These are phyloP conservation scores for Stachybotrys elegans DNA, from an alignment of 2,329 filamentous ascomycete genomes.

Conservation along the genomic window DNA sequence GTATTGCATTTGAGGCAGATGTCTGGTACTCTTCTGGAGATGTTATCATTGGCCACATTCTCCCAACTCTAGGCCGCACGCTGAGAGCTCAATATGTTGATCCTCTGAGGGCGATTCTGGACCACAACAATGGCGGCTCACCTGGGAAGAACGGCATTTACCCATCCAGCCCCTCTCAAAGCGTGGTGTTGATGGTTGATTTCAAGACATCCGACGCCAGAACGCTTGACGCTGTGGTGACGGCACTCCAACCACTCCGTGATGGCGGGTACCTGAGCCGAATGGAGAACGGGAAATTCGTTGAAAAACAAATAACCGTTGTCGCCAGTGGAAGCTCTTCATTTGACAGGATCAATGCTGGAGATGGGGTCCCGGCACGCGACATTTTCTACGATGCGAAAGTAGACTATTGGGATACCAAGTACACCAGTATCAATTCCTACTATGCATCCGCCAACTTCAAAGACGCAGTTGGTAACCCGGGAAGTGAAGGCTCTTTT, in stretches of 20 bases:
- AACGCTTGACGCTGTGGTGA: conserved; percentile 15
- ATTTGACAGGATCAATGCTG: conserved; percentile 5
- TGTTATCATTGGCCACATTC: conserved; percentile 61
- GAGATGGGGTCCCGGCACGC: conserved; percentile 24
- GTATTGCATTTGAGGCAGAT: conserved; percentile 63
- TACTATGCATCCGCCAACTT: conserved; percentile 63
- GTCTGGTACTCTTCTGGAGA: conserved; percentile 54
- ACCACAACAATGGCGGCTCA: conserved; percentile 32
- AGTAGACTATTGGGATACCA: conserved; percentile 18
- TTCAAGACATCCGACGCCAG: conserved; percentile 48
- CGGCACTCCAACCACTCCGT: conserved; percentile 50
- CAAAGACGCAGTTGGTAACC: conserved; percentile 44
- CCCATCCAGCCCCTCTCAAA: conserved; percentile 43
- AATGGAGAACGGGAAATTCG: conserved; percentile 44
- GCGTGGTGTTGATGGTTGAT: conserved; percentile 62
- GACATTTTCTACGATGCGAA: conserved; percentile 63
- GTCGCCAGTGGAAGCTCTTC: conserved; percentile 56
- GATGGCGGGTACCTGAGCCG: conserved; percentile 51
- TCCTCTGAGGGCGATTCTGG: conserved; percentile 55
- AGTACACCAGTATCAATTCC: conserved; percentile 51
- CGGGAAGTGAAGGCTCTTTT: conserved; percentile 2
- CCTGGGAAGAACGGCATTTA: conserved; percentile 44
- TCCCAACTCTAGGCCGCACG: conserved; percentile 50
- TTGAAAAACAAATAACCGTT: conserved; percentile 57
- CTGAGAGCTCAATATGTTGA: conserved; percentile 59